A percentile compares a stretch with the other conserved stretches of the same genome.
Conservation (phyloP, 805 yeast species). For the Priceomyces carsonii region DNA sequence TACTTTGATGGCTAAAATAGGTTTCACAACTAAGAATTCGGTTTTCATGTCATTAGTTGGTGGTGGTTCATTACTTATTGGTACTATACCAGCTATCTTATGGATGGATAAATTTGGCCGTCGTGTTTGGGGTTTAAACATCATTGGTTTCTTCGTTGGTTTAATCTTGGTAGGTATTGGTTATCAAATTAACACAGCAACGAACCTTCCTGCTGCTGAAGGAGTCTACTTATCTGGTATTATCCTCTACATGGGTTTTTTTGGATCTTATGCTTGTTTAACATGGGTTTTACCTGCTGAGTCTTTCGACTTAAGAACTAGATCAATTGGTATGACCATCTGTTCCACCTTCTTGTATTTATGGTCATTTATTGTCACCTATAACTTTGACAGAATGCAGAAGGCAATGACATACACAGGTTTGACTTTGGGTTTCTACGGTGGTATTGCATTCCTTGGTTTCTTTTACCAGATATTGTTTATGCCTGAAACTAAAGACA, state of each 20-base stretch:
- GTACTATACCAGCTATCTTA: constrained; percentile 65
- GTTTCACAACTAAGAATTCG: constrained; percentile 50
- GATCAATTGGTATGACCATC: constrained; percentile 66
- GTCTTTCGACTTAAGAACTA: constrained; percentile 55
- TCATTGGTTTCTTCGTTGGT: constrained; percentile 60
- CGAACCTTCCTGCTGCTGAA: constrained; percentile 47
- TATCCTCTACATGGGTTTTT: constrained; percentile 63
- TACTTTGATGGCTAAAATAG: constrained; percentile 54
- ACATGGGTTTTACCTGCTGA: constrained; percentile 73
- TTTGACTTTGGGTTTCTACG: constrained; percentile 63
- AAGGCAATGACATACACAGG: constrained; percentile 61
- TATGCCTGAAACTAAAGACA: constrained; percentile 73
- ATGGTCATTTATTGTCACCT: constrained; percentile 65
- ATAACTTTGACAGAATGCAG: constrained; percentile 60
- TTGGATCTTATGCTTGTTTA: constrained; percentile 66
- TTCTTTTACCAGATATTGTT: constrained; percentile 52
- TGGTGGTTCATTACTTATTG: constrained; percentile 61
- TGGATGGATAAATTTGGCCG: constrained; percentile 59
- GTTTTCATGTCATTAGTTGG: constrained; percentile 71
- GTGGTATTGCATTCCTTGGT: constrained; percentile 63
- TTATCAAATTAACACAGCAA: constrained; percentile 40
- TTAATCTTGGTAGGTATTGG: constrained; percentile 61
- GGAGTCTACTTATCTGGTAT: constrained; percentile 65
- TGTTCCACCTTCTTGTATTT: constrained; percentile 57
- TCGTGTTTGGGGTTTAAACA: constrained; percentile 59